These are phyloP conservation scores for Scheffersomyces insectosa DNA, from an alignment of 1,139 yeast species.

Conservation along the genomic window DNA sequence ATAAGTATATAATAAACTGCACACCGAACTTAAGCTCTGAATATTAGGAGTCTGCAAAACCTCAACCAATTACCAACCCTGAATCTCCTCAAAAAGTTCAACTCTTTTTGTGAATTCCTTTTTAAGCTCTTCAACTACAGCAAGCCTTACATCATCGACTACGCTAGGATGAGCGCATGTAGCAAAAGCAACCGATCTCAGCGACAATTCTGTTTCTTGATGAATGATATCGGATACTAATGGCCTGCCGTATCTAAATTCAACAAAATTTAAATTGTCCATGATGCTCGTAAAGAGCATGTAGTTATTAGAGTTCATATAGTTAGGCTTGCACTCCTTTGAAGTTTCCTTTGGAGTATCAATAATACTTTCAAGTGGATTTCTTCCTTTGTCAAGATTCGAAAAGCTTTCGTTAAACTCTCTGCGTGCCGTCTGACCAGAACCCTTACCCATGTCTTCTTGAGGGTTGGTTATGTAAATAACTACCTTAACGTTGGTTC, in stretches of 20 bases:
- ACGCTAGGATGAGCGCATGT: background rate
- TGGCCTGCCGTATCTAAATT: slow-evolving; percentile 44
- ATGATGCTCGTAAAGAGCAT: background rate
- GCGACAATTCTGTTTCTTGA: slow-evolving; percentile 28
- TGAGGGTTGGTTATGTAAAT: slow-evolving; percentile 40
- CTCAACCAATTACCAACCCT: slow-evolving; percentile 3
- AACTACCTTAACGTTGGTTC: slow-evolving; percentile 24
- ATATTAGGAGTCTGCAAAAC: no score
- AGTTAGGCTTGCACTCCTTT: no score
- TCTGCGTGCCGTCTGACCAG: background rate
- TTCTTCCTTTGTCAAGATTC: no score
- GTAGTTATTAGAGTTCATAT: no score
- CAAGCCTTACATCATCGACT: background rate
- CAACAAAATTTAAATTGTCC: slow-evolving; percentile 16
- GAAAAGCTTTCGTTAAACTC: no score
- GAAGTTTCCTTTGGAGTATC: no score
- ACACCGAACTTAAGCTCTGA: no score
- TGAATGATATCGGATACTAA: slow-evolving; percentile 34
- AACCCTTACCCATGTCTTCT: slow-evolving; percentile 11
- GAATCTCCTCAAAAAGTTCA: slow-evolving; percentile 8
- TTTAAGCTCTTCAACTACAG: slow-evolving; percentile 1
- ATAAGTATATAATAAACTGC: no score
- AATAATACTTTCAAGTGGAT: no score
- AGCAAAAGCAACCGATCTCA: slow-evolving; percentile 8
- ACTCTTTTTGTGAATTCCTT: slow-evolving; percentile 4